A percentile compares a stretch with the other conserved stretches of the same genome.
These are phyloP conservation scores for Mycena citricolor DNA, from an alignment of 1,284 basidiomycete species.

Conservation along the genomic window DNA sequence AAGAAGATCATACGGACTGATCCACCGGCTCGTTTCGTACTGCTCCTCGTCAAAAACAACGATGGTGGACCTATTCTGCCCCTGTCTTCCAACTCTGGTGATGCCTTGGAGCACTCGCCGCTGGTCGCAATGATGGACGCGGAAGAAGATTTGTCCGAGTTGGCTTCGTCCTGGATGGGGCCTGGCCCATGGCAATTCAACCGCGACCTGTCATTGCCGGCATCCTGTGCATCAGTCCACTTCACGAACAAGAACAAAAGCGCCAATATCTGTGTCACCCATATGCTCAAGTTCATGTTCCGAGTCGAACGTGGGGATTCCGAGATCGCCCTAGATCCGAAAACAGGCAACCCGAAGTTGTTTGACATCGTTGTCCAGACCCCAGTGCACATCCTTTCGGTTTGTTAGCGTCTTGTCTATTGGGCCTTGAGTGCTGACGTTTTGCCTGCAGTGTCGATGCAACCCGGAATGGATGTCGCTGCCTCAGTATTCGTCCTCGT, in stretches of 20 bases:
- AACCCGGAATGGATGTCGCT: constrained; percentile 77
- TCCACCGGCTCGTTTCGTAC: constrained; percentile 60
- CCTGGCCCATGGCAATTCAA: constrained; percentile 74
- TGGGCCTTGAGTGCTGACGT: constrained; percentile 1
- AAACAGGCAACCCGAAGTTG: constrained; percentile 71
- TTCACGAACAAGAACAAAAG: constrained; percentile 83
- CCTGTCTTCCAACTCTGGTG: constrained; percentile 56
- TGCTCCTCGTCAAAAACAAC: constrained; percentile 68
- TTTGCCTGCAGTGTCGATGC: constrained; percentile 69
- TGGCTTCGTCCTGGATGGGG: constrained; percentile 65
- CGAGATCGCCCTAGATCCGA: constrained; percentile 61
- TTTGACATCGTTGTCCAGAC: constrained; percentile 92
- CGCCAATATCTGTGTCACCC: constrained; percentile 79
- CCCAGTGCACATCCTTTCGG: constrained; percentile 78
- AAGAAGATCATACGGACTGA: constrained; percentile 78
- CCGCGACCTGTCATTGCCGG: constrained; percentile 55
- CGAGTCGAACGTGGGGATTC: constrained; percentile 84
- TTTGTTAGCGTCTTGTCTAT: constrained; percentile 40
- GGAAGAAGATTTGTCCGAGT: constrained; percentile 50
- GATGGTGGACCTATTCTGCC: constrained; percentile 63
- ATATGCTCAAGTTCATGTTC: constrained; percentile 82
- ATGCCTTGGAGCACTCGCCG: constrained; percentile 56
- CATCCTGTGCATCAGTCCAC: constrained; percentile 58
- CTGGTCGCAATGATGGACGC: constrained; percentile 42
- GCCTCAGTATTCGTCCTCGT: constrained; percentile 61